phyloP scores from a whole-genome alignment of 179 eudicot genomes.

The Spergularia azorica region DNA sequence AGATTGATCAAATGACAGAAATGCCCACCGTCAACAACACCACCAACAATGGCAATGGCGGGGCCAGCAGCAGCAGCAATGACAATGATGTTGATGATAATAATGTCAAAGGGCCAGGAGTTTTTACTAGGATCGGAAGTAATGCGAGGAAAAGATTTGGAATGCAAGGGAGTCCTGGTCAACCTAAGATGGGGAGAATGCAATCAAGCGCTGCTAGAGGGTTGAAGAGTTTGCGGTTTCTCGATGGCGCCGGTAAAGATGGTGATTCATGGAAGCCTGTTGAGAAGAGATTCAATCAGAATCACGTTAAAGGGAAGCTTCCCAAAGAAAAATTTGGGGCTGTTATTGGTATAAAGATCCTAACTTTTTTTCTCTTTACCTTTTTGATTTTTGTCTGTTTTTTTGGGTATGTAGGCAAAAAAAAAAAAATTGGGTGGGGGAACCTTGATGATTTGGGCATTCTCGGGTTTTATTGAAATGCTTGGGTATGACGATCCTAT shows the following conservation, averaged over 20 bases:
- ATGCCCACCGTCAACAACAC: background rate
- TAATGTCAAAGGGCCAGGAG: slow-evolving; percentile 14
- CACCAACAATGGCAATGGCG: background rate
- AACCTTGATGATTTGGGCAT: no score
- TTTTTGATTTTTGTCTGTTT: no score
- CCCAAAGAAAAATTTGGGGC: slow-evolving; percentile 68
- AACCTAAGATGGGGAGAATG: slow-evolving; percentile 38
- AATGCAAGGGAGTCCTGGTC: slow-evolving; percentile 17
- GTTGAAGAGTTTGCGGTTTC: slow-evolving; percentile 65
- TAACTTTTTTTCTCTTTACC: background rate
- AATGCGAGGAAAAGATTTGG: slow-evolving; percentile 38
- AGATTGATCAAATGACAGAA: slow-evolving; percentile 33
- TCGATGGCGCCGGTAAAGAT: slow-evolving; percentile 74
- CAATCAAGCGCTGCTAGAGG: slow-evolving; percentile 53
- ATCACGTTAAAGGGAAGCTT: slow-evolving; percentile 56
- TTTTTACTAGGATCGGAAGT: slow-evolving; percentile 37
- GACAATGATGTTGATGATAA: background rate
- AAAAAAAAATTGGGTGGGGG: background rate
- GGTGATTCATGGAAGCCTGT: slow-evolving; percentile 72
- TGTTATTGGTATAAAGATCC: slow-evolving; percentile 61
- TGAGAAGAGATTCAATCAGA: slow-evolving; percentile 58
- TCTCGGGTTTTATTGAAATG: no score
- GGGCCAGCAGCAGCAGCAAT: background rate
- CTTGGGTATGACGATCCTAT: no score
- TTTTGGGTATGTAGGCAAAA: background rate